Percentiles rank a stretch among this genome's conserved stretches.
These are phyloP conservation scores for Blastocystis sp. DNA, from an alignment of 352 stramenopile species.

Conservation along the genomic window DNA sequence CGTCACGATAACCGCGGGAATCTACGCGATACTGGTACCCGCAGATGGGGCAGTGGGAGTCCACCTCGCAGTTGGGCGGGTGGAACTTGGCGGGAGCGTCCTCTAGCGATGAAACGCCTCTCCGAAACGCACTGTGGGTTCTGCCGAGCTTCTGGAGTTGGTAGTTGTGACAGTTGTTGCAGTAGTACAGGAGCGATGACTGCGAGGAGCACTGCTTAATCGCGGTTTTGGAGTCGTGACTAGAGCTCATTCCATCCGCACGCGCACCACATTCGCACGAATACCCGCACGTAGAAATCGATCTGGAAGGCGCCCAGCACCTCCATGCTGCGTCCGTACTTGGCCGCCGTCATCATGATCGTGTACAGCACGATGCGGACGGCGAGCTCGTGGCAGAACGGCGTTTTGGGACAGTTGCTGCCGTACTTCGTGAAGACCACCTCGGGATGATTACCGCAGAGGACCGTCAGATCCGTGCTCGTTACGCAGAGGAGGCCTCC, in stretches of 20 bases:
- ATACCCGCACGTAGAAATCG: conserved; percentile 99
- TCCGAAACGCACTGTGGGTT: not conserved
- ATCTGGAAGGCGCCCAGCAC: conserved; percentile 96
- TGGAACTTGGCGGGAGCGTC: conserved; percentile 34
- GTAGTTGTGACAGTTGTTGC: conserved; percentile 94
- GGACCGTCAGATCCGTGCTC: conserved; percentile 95
- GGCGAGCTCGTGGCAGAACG: conserved; percentile 88
- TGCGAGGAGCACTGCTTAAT: conserved; percentile 78
- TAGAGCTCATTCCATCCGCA: conserved; percentile 5
- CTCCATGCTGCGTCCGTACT: conserved; percentile 93
- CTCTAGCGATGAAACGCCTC: not conserved
- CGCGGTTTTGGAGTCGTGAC: conserved; percentile 38
- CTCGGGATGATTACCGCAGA: conserved; percentile 76
- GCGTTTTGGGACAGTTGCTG: conserved; percentile 81
- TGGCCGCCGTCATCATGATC: conserved; percentile 90
- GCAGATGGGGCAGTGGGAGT: conserved; percentile 56
- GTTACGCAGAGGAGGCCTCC: conserved; percentile 98
- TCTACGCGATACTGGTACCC: conserved; percentile 5
- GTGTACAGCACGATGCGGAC: conserved; percentile 90
- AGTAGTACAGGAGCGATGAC: conserved; percentile 85
- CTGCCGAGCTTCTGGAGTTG: conserved; percentile 89
- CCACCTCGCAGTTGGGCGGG: conserved; percentile 37
- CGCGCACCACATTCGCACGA: conserved; percentile 94
- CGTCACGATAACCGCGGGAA: not conserved
- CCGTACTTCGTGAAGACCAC: conserved; percentile 84